Evolutionary conservation across 1,284 basidiomycete species (phyloP), one percentile per base, ranked within the genome.

Genomic region (Trametes pubescens): DNA sequence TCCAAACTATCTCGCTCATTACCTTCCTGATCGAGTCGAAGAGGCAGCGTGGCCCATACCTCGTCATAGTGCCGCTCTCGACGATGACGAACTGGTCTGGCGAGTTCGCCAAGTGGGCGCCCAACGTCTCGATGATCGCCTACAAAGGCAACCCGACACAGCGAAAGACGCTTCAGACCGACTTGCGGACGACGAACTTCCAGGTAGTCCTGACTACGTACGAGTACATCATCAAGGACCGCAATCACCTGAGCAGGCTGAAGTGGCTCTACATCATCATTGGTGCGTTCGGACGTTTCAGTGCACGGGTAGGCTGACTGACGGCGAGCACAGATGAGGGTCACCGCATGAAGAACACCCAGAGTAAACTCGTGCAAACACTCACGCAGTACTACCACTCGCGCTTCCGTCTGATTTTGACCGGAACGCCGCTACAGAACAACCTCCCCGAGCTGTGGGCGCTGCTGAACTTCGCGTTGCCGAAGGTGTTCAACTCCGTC

Each of bases 221-320:
- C 78, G 98, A 99, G 78, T 99, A 99, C 76, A 97, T 99, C 78
- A 98, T 99, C 84, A 98, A 98, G 82, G 98, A 99, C 79, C 89
- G 95, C 18, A 93, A 93, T 1, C 80, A 94, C 66, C 84, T 99
- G 53, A 89, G 90, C 74, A 95, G 96, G 80, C 89, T 97, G 75
- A 96, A 96, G 77, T 99, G 98, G 98, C 81, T 98, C 22, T 96
- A 98, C 77, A 98, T 99, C 92, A 98, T 99, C 77, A 98, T 99
- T 70, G 91, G 91, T 91, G 62, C 61, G 87, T 76, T 29, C 5
- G 43, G 46, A 61, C 51, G 54, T 59, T 68, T 47, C 26, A 26
- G 26, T 52, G 43, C 26, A 29, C 62, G 4, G 26, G 18, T 18
- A 48, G 49, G 8, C 46, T 57, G 5, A 37, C 53, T 55, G 40